These are phyloP conservation scores for Didymella arachidicola DNA, from an alignment of 2,329 filamentous ascomycete genomes.

Conservation along the genomic window DNA sequence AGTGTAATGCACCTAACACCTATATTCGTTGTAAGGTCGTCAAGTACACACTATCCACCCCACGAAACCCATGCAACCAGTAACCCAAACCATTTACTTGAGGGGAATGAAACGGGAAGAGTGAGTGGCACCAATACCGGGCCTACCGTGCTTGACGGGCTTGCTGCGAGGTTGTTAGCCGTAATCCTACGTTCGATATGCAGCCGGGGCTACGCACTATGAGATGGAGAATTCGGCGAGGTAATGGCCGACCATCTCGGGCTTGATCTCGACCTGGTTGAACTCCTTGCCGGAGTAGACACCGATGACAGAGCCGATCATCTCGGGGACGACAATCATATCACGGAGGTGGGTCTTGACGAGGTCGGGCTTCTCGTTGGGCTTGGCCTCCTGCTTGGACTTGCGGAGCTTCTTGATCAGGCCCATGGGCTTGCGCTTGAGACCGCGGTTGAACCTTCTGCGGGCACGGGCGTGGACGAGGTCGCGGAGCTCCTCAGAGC, in stretches of 20 bases:
- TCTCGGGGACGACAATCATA: constrained; percentile 99
- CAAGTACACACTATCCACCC: constrained; percentile 51
- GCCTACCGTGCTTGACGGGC: constrained; percentile 99
- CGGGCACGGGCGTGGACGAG: constrained; percentile 99
- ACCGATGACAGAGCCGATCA: constrained; percentile 98
- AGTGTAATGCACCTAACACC: constrained; percentile 51
- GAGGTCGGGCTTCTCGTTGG: constrained; percentile 99
- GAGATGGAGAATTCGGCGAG: constrained; percentile 99
- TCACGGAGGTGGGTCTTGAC: constrained; percentile 99
- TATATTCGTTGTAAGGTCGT: constrained; percentile 51
- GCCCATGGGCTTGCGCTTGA: constrained; percentile 99
- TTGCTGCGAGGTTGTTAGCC: constrained; percentile 71
- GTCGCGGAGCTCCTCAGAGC: constrained; percentile 98
- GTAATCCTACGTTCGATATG: neutral
- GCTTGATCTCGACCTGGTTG: constrained; percentile 99
- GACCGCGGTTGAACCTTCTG: constrained; percentile 98
- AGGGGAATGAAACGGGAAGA: constrained; percentile 99
- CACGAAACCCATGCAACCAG: constrained; percentile 52
- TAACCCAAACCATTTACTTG: constrained; percentile 72
- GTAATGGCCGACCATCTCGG: constrained; percentile 99
- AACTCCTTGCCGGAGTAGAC: constrained; percentile 99
- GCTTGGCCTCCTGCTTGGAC: constrained; percentile 65
- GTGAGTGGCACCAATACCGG: constrained; percentile 99
- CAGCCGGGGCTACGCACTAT: constrained; percentile 74
- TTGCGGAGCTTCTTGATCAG: constrained; percentile 99